These are phyloP conservation scores for Saccharomycopsis sp. DNA, from an alignment of 805 yeast species.

Conservation along the genomic window DNA sequence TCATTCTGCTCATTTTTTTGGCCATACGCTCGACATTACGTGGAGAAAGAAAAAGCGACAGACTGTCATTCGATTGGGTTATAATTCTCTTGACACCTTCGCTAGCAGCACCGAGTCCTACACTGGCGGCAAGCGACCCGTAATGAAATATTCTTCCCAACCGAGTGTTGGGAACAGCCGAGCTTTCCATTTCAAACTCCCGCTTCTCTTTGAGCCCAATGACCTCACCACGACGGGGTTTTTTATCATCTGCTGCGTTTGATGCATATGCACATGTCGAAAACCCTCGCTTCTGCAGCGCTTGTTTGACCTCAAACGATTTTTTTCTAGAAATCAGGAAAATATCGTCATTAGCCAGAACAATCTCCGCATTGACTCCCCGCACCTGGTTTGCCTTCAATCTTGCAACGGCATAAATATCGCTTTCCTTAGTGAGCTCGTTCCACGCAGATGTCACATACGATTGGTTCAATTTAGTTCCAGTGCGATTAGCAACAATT, in stretches of 20 bases:
- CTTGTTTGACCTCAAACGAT: slow-evolving; percentile 23
- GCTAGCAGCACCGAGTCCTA: slow-evolving; percentile 76
- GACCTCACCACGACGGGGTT: slow-evolving; percentile 7
- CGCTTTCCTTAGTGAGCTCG: slow-evolving; percentile 12
- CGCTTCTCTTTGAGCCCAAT: slow-evolving; percentile 32
- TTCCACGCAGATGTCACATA: neutral
- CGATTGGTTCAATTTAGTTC: neutral
- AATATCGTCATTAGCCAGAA: slow-evolving; percentile 26
- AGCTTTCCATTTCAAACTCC: slow-evolving; percentile 45
- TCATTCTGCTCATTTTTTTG: slow-evolving; percentile 81
- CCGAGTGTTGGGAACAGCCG: slow-evolving; percentile 82
- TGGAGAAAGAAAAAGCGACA: slow-evolving; percentile 64
- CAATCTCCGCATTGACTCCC: slow-evolving; percentile 6
- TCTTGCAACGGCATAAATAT: slow-evolving; percentile 12
- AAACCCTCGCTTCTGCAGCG: slow-evolving; percentile 3
- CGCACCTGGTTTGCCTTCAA: slow-evolving; percentile 11
- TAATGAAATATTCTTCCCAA: slow-evolving; percentile 88
- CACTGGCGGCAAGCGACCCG: slow-evolving; percentile 86
- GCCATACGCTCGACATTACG: slow-evolving; percentile 84
- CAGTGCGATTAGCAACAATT: neutral
- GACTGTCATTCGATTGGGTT: slow-evolving; percentile 39
- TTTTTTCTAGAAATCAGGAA: slow-evolving; percentile 30
- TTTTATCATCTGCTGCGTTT: slow-evolving; percentile 16
- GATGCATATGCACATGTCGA: slow-evolving; percentile 2
- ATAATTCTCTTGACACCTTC: slow-evolving; percentile 70